A percentile compares a stretch with the other conserved stretches of the same genome.
Conservation (phyloP, 345 rosid genomes). For the Rhizophora apiculata region DNA sequence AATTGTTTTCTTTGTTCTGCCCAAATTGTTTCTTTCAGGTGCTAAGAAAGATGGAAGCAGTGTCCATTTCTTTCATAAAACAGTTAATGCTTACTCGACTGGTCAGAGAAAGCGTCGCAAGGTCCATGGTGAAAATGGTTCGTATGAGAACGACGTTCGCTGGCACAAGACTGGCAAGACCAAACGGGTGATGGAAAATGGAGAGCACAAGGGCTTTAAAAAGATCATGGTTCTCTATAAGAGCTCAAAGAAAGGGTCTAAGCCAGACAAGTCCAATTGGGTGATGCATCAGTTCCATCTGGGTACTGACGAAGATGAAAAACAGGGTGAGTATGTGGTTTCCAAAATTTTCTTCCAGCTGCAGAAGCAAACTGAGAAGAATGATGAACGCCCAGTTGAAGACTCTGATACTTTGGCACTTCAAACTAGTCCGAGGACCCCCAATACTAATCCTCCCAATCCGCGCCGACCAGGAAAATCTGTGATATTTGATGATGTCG, state of each 20-base stretch:
- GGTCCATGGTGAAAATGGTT: slow-evolving; percentile 44
- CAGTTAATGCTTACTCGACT: slow-evolving; percentile 76
- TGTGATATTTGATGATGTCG: slow-evolving; percentile 23
- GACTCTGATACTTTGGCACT: slow-evolving; percentile 38
- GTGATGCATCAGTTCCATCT: slow-evolving; percentile 90
- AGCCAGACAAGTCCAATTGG: slow-evolving; percentile 78
- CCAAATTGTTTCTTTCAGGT: slow-evolving; percentile 43
- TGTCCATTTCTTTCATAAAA: slow-evolving; percentile 74
- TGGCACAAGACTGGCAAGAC: slow-evolving; percentile 99
- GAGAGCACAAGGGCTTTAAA: slow-evolving; percentile 68
- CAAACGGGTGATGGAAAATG: slow-evolving; percentile 53
- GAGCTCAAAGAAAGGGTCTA: slow-evolving; percentile 60
- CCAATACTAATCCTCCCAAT: slow-evolving; percentile 53
- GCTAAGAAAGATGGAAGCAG: slow-evolving; percentile 78
- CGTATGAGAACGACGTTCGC: slow-evolving; percentile 57
- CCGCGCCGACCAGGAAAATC: slow-evolving; percentile 44
- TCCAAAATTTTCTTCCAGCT: slow-evolving; percentile 70
- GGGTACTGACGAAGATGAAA: slow-evolving; percentile 70
- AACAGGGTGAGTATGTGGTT: slow-evolving; percentile 66
- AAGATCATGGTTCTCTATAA: slow-evolving; percentile 92
- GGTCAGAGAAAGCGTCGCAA: slow-evolving; percentile 93
- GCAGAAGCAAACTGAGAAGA: slow-evolving; percentile 43
- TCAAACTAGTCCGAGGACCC: slow-evolving; percentile 66
- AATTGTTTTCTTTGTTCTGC: background rate
- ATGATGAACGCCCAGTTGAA: slow-evolving; percentile 24